These are phyloP conservation scores for Lactifluus volemus DNA, from an alignment of 768 basidiomycete genomes.

Conservation along the genomic window DNA sequence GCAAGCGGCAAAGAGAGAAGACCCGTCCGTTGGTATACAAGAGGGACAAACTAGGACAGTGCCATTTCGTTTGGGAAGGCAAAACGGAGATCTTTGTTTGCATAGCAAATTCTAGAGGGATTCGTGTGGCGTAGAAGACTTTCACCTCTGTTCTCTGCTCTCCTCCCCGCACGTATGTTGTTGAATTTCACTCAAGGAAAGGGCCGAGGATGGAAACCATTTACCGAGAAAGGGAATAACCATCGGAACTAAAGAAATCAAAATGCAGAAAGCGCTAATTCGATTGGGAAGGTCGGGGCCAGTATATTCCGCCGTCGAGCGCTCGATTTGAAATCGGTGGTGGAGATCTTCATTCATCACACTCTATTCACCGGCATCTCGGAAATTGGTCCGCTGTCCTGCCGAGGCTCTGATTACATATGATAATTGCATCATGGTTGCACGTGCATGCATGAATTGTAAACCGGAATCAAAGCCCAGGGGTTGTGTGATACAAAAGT, in stretches of 20 bases:
- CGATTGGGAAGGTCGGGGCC: conserved; percentile 7
- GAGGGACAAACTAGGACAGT: conserved; percentile 1
- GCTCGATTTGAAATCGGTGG: not conserved
- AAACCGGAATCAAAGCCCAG: conserved; percentile 6
- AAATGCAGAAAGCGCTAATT: not conserved
- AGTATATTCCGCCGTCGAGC: conserved; percentile 1
- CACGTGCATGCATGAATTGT: conserved; percentile 11
- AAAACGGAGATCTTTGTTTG: conserved; percentile 3
- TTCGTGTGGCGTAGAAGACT: conserved; percentile 15
- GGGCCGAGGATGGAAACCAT: conserved; percentile 9
- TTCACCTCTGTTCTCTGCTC: not conserved
- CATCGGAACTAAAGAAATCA: conserved; percentile 9
- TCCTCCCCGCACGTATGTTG: not conserved
- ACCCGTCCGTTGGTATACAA: not conserved
- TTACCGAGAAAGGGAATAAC: conserved; percentile 7
- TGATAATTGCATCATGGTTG: conserved; percentile 19
- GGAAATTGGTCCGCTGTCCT: conserved; percentile 2
- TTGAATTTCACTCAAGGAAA: not conserved
- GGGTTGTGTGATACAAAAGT: conserved; percentile 10
- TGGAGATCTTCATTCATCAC: conserved; percentile 12
- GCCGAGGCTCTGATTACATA: conserved; percentile 4
- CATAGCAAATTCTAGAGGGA: not conserved
- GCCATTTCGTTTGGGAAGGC: conserved; percentile 1
- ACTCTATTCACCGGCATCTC: conserved; percentile 17
- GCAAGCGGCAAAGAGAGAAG: conserved; percentile 6